Evolutionary conservation across 23 red algal species (phyloP).

Genomic region (Chondrus crispus): DNA sequence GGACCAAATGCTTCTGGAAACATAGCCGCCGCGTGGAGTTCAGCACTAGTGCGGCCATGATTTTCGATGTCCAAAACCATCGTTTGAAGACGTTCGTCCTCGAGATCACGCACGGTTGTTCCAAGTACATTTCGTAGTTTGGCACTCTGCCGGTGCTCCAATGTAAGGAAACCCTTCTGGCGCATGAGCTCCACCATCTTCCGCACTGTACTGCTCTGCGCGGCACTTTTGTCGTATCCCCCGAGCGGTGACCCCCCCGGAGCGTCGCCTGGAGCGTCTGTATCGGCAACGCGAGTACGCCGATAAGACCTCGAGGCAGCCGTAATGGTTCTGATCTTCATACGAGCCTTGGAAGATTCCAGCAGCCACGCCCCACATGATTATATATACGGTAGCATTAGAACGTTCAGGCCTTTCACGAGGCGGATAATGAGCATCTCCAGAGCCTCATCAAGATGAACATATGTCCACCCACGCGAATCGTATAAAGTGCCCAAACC

Average conservation of each 20-base stretch:
- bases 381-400: neutral
- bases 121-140: too few relatives aligned
- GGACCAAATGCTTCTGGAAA: neutral
- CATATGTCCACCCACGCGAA: neutral
- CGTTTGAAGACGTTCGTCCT: neutral
- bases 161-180: neutral
- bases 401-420: neutral
- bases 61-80: neutral
- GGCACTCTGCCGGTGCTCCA: neutral
- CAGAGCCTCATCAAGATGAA: neutral
- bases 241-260: neutral
- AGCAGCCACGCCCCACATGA: neutral
- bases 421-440: neutral
- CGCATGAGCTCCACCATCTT: neutral
- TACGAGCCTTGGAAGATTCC: neutral
- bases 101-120: neutral
- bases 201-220: neutral
- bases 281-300: neutral
- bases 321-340: neutral
- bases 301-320: neutral
- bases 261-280: too few relatives aligned
- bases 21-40: neutral
- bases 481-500: neutral
- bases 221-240: neutral
- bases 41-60: neutral